Evolutionary conservation across 2,329 filamentous ascomycete species (phyloP), one percentile per base, ranked within the genome.

Genomic region (Bipolaris gigantea): DNA sequence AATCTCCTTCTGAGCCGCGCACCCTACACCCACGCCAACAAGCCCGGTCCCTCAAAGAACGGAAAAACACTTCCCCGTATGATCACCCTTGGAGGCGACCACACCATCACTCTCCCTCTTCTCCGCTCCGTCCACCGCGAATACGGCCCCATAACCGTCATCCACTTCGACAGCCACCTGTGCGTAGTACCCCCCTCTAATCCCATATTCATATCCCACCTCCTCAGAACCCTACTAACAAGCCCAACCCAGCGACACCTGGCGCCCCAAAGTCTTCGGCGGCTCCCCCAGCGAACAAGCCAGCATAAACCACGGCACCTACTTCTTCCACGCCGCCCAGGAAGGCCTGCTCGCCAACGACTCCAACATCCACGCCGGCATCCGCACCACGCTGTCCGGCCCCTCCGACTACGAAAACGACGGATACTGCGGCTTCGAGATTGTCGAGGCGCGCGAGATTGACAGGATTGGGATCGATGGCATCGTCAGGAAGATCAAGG

Each of bases 231-330:
- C 25, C 39, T 30, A 52, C 55, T 35, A 18, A 18, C 27, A 30
- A 30, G 13, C 27, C 27, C 43, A 19, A 27, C 15, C 27, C 27
- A 76, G 66, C 4, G 81, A 82, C 59, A 81, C 81, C 66, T 90
- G 89, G 89, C 85, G 84, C 54, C 91, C 90, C 39, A 93, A 93
- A 72, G 90, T 94, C 23, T 95, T 95, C 64, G 90, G 91, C 48
- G 90, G 90, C 27, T 86, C 89, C 0, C 90, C 90, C 0, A 89
- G 85, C 25, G 83, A 92, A 56, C 84, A 86, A 35, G 90, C 90
- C 18, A 82, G 82, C 60, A 87, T 95, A 77, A 95, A 94, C 76
- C 89, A 94, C 76, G 90, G 90, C 38, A 94, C 90, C 1, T 94
- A 94, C 78, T 95, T 95, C 77, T 94, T 88, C 76, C 89, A 93